Evolutionary conservation across 2,329 filamentous ascomycete genomes (phyloP).

Genomic region (Sporothrix globosa): DNA sequence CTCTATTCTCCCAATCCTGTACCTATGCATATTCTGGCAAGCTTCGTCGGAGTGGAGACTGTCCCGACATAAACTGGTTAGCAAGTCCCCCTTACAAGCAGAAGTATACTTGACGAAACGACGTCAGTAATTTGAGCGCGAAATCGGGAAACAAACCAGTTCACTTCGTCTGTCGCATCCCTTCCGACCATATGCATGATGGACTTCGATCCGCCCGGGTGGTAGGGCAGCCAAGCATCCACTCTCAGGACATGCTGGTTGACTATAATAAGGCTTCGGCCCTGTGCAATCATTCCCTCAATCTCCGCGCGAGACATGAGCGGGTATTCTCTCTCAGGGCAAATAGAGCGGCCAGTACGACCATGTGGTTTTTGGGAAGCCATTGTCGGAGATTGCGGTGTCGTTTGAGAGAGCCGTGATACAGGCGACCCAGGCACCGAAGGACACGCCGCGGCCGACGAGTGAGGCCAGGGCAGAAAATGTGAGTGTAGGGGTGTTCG

Average conservation of each 20-base stretch:
- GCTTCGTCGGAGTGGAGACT: slow-evolving; percentile 84
- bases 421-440: background rate
- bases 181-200: slow-evolving; percentile 92
- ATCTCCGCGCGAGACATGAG: slow-evolving; percentile 59
- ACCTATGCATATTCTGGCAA: slow-evolving; percentile 73
- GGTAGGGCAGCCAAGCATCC: slow-evolving; percentile 85
- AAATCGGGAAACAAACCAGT: slow-evolving; percentile 64
- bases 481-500: background rate
- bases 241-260: slow-evolving; percentile 81
- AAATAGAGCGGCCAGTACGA: background rate
- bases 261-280: slow-evolving; percentile 77
- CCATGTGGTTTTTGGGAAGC: background rate
- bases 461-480: background rate
- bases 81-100: background rate
- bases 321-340: slow-evolving; percentile 41
- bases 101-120: background rate
- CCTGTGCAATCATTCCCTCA: slow-evolving; percentile 81
- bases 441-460: background rate
- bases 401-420: background rate
- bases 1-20: slow-evolving; percentile 80
- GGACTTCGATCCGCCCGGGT: slow-evolving; percentile 88
- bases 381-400: background rate
- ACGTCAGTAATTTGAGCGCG: background rate
- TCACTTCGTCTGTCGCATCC: slow-evolving; percentile 93
- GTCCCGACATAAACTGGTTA: background rate